These are phyloP conservation scores for Zoysia matrella DNA, from an alignment of 202 grass and related monocot species.

Conservation along the genomic window DNA sequence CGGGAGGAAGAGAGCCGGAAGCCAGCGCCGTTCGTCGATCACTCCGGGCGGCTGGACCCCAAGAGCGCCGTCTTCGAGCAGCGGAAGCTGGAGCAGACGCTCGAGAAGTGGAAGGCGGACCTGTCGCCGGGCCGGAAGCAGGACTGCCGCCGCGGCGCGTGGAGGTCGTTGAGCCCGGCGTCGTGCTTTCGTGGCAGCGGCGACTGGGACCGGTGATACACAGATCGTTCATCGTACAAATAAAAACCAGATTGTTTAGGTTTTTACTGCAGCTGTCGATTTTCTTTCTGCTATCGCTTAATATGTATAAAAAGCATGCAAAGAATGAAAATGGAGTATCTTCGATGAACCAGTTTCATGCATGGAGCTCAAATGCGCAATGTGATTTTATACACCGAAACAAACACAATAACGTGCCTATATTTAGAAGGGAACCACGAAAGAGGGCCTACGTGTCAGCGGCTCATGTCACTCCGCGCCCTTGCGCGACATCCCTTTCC, in stretches of 20 bases:
- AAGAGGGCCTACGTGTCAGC: constrained; percentile 26
- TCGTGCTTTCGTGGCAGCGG: constrained; percentile 42
- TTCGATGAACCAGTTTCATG: too few species aligned
- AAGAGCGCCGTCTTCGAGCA: constrained; percentile 39
- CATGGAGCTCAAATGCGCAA: too few species aligned
- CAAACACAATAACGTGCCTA: neutral
- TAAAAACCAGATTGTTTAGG: neutral
- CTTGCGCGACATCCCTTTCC: constrained; percentile 13
- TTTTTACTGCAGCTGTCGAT: neutral
- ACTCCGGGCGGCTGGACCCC: constrained; percentile 45
- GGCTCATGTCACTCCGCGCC: constrained; percentile 29
- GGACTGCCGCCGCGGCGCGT: neutral
- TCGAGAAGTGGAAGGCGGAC: constrained; percentile 47
- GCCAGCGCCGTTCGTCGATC: neutral
- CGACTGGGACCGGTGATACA: constrained; percentile 37
- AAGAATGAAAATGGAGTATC: too few species aligned
- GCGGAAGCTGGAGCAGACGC: constrained; percentile 46
- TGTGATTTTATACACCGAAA: too few species aligned
- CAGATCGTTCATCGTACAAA: too few species aligned
- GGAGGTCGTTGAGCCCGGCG: neutral
- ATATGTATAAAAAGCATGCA: too few species aligned
- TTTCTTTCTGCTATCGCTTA: neutral
- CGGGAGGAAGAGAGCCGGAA: neutral
- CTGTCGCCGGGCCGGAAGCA: constrained; percentile 30
- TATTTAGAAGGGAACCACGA: too few species aligned